These are phyloP conservation scores for Populus trichocarpa DNA, from an alignment of 441 rosid species.

Conservation along the genomic window DNA sequence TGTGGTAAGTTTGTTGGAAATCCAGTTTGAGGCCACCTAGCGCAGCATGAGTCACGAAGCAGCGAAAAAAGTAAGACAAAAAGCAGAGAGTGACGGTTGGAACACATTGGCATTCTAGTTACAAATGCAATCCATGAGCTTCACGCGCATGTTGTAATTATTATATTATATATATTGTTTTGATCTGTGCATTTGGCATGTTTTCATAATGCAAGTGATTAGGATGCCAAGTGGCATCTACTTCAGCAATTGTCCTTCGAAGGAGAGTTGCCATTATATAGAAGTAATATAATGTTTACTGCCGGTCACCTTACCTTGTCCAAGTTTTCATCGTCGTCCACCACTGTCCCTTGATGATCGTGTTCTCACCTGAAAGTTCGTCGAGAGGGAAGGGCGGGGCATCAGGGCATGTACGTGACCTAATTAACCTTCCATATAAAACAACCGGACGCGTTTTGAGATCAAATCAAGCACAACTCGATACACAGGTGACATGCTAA, in stretches of 20 bases:
- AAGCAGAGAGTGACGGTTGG: neutral
- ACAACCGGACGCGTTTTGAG: too few relatives aligned
- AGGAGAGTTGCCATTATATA: too few relatives aligned
- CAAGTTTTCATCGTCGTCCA: neutral
- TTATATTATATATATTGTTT: neutral
- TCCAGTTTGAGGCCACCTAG: neutral
- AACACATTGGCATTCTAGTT: neutral
- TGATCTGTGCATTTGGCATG: neutral
- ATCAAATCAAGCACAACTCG: neutral
- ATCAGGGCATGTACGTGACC: neutral
- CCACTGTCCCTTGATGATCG: neutral
- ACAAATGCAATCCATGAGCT: neutral
- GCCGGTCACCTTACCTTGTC: neutral
- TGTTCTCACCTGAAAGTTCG: neutral
- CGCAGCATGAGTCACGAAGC: conserved; percentile 9
- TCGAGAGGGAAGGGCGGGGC: neutral
- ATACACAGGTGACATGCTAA: neutral
- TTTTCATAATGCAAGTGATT: conserved; percentile 14
- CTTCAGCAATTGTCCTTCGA: neutral
- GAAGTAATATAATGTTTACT: too few relatives aligned
- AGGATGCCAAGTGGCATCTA: conserved; percentile 21
- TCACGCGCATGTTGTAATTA: neutral
- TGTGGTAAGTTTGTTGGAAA: conserved; percentile 15
- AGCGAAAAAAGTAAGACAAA: neutral
- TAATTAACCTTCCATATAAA: neutral